Evolutionary conservation across 345 rosid genomes (phyloP).

Genomic region (Murraya paniculata): DNA sequence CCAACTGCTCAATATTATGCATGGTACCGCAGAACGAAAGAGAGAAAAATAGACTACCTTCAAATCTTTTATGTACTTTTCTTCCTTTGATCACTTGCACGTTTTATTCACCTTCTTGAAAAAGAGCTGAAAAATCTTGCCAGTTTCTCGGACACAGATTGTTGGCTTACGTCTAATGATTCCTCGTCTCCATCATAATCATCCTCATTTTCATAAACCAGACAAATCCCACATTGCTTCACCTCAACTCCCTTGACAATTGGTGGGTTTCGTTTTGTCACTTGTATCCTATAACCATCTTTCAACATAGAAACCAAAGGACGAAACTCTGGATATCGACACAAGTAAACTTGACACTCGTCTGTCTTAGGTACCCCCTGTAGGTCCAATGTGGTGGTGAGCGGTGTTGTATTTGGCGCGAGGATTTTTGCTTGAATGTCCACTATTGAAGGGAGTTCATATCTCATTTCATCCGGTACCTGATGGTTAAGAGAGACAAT

Average conservation of each 20-base stretch:
- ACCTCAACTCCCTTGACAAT: slow-evolving; percentile 26
- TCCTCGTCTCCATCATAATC: slow-evolving; percentile 45
- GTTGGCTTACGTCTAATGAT: slow-evolving; percentile 32
- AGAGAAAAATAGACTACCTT: background rate
- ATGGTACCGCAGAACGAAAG: too few species aligned
- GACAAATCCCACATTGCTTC: slow-evolving; percentile 42
- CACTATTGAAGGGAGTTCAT: slow-evolving; percentile 28
- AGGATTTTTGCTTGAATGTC: slow-evolving; percentile 41
- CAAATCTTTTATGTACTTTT: too few species aligned
- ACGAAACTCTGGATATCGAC: slow-evolving; percentile 33
- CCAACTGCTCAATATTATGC: too few species aligned
- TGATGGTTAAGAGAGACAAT: slow-evolving; percentile 43
- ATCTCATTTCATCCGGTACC: slow-evolving; percentile 23
- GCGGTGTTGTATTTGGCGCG: background rate
- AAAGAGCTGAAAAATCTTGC: slow-evolving; percentile 37
- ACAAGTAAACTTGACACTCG: slow-evolving; percentile 50
- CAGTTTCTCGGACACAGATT: slow-evolving; percentile 39
- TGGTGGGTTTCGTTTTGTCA: slow-evolving; percentile 24
- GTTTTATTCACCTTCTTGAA: background rate
- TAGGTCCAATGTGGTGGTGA: slow-evolving; percentile 23
- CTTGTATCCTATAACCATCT: slow-evolving; percentile 37
- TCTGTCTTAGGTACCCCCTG: slow-evolving; percentile 47
- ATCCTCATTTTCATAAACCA: slow-evolving; percentile 45
- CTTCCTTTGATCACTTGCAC: background rate
- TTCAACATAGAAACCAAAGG: slow-evolving; percentile 35